These are phyloP conservation scores for Hippophae tibetana DNA, from an alignment of 306 rosid species.

Conservation along the genomic window DNA sequence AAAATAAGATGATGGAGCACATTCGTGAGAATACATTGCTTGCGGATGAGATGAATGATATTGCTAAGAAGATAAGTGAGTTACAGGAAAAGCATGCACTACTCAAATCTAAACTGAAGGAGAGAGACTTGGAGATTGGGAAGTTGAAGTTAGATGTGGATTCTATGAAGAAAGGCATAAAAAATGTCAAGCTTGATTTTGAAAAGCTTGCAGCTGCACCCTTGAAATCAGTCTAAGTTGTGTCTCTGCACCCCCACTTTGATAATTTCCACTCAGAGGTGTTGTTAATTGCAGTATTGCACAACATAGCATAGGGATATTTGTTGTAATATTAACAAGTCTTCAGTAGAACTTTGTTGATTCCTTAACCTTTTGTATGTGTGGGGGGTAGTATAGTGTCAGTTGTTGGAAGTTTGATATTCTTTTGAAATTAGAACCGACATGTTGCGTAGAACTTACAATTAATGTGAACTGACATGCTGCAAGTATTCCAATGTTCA, in stretches of 20 bases:
- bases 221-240: constrained; percentile 1
- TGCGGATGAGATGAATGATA: constrained; percentile 18
- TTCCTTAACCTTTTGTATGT: no score
- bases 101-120: constrained; percentile 15
- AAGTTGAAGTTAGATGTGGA: constrained; percentile 9
- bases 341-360: no score
- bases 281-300: background rate
- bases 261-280: background rate
- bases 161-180: constrained; percentile 4
- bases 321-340: no score
- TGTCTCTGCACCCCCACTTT: background rate
- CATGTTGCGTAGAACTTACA: no score
- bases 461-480: no score
- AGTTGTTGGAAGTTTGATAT: no score
- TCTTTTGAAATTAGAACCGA: no score
- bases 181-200: constrained; percentile 17
- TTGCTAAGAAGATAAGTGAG: constrained; percentile 20
- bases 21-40: constrained; percentile 21
- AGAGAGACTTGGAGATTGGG: constrained; percentile 16
- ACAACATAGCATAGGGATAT: no score
- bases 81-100: constrained; percentile 20
- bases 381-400: no score
- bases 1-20: constrained; percentile 18
- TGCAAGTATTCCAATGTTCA: no score
- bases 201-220: constrained; percentile 20